These are phyloP conservation scores for Kwoniella europaea DNA, from an alignment of 768 basidiomycete species.

Conservation along the genomic window DNA sequence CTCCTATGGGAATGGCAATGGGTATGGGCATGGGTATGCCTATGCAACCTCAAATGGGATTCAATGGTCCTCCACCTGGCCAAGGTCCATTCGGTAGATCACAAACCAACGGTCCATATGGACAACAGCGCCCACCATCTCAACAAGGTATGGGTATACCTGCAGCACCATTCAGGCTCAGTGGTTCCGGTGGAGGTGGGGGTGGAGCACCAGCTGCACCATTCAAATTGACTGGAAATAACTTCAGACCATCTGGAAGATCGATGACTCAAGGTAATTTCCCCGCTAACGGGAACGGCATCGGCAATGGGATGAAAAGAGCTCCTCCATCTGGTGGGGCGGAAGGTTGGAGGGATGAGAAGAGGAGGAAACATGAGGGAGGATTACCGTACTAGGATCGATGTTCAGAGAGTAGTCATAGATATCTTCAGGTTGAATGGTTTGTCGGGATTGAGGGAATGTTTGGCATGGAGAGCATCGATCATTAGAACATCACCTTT, in stretches of 20 bases:
- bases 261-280: background rate
- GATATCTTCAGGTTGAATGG: too few relatives aligned
- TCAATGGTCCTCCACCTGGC: background rate
- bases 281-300: too few relatives aligned
- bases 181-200: background rate
- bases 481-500: too few relatives aligned
- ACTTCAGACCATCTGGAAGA: background rate
- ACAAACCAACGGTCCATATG: constrained; percentile 7
- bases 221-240: constrained; percentile 18
- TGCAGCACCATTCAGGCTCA: constrained; percentile 1
- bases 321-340: constrained; percentile 4
- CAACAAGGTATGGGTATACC: background rate
- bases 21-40: constrained; percentile 8
- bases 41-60: constrained; percentile 11
- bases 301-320: background rate
- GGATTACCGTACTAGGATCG: constrained; percentile 2
- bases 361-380: constrained; percentile 6
- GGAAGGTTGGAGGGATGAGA: constrained; percentile 9
- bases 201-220: constrained; percentile 12
- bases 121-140: constrained; percentile 4
- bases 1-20: constrained; percentile 8
- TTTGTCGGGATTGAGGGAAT: too few relatives aligned
- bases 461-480: too few relatives aligned
- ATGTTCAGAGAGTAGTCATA: too few relatives aligned
- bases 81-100: background rate